Percentiles rank a stretch among this genome's conserved stretches.
phyloP scores from a whole-genome alignment of 495 filamentous ascomycete species.

The Evernia prunastri region DNA sequence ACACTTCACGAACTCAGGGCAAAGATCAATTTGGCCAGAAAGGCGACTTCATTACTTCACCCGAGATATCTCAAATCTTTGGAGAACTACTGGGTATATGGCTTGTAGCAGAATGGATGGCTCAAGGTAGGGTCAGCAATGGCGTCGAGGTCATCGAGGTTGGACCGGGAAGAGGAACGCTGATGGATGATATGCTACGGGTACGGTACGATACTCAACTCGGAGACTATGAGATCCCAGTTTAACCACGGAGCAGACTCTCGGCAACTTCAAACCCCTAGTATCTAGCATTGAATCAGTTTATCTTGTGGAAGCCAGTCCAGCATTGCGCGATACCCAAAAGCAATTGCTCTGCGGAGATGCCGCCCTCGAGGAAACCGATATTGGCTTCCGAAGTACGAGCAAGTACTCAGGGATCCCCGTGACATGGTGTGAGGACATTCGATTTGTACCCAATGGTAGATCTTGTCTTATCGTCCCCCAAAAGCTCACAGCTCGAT shows the following conservation, averaged over 20 bases:
- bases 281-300: slow-evolving; percentile 71
- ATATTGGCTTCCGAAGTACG: slow-evolving; percentile 66
- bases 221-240: slow-evolving; percentile 5
- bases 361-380: slow-evolving; percentile 58
- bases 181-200: slow-evolving; percentile 95
- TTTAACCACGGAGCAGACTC: slow-evolving; percentile 51
- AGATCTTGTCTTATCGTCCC: slow-evolving; percentile 14
- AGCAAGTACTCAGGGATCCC: slow-evolving; percentile 68
- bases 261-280: slow-evolving; percentile 73
- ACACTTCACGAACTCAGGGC: slow-evolving; percentile 53
- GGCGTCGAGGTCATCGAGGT: slow-evolving; percentile 87
- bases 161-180: slow-evolving; percentile 86
- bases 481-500: slow-evolving; percentile 2
- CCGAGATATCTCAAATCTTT: slow-evolving; percentile 95
- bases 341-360: slow-evolving; percentile 76
- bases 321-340: slow-evolving; percentile 66
- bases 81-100: slow-evolving; percentile 91
- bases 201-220: slow-evolving; percentile 38
- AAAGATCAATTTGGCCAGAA: slow-evolving; percentile 81
- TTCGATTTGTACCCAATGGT: slow-evolving; percentile 72
- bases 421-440: slow-evolving; percentile 87
- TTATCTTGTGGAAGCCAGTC: slow-evolving; percentile 87
- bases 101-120: slow-evolving; percentile 93
- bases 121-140: slow-evolving; percentile 63
- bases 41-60: slow-evolving; percentile 94